phyloP scores from a whole-genome alignment of 805 yeast genomes.

The Spathaspora passalidarum region DNA sequence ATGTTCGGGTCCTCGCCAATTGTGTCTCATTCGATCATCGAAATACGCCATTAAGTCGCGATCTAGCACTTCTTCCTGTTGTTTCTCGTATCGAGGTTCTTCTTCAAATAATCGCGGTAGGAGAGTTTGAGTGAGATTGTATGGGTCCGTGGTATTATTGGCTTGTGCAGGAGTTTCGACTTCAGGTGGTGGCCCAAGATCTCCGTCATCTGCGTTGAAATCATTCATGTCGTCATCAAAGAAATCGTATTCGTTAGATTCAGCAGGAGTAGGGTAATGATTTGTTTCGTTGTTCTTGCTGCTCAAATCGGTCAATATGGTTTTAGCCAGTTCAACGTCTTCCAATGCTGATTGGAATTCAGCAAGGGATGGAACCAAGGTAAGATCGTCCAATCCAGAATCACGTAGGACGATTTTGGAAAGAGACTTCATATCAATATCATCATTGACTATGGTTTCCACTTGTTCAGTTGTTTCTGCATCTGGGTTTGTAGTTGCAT shows the following conservation, averaged over 20 bases:
- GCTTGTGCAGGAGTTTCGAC: background rate
- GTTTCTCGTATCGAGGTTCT: conserved; percentile 8
- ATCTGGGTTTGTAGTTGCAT: conserved; percentile 45
- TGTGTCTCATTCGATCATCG: conserved; percentile 64
- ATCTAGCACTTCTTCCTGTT: conserved; percentile 39
- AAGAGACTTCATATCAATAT: conserved; percentile 18
- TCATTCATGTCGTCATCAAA: conserved; percentile 21
- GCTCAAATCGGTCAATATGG: conserved; percentile 39
- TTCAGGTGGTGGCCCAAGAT: conserved; percentile 2
- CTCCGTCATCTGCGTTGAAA: conserved; percentile 13
- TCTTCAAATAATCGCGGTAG: conserved; percentile 10
- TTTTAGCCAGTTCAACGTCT: conserved; percentile 46
- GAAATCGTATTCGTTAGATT: conserved; percentile 10
- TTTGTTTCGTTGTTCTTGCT: conserved; percentile 13
- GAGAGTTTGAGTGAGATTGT: conserved; percentile 8
- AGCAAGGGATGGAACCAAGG: conserved; percentile 70
- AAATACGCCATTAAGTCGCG: conserved; percentile 75
- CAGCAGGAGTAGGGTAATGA: background rate
- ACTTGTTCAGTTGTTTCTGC: conserved; percentile 14
- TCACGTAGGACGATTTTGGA: conserved; percentile 19
- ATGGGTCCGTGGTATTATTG: conserved; percentile 9
- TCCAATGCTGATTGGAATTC: conserved; percentile 57
- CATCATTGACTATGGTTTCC: conserved; percentile 12
- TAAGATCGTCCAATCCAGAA: conserved; percentile 20
- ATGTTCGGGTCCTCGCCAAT: conserved; percentile 90